Conservation (phyloP, 345 rosid species). For the Mallotus nudiflorus region DNA sequence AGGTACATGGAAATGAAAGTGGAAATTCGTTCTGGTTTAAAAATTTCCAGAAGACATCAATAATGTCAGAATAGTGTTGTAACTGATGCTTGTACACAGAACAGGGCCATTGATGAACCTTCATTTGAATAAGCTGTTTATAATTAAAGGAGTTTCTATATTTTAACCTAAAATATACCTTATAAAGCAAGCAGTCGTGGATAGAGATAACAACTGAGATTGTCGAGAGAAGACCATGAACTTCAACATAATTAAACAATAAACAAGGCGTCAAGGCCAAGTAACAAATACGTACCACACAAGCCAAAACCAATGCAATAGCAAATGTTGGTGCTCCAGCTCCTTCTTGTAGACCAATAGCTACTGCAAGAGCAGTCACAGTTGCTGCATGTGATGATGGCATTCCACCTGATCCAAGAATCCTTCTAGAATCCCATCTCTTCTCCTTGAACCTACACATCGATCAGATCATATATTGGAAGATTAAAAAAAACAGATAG, state of each 20-base stretch:
- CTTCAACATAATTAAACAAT: slow-evolving; percentile 5
- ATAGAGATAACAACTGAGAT: background rate
- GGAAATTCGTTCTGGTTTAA: background rate
- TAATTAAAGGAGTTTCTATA: background rate
- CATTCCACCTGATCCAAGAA: slow-evolving; percentile 71
- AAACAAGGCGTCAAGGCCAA: slow-evolving; percentile 37
- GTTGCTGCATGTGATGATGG: slow-evolving; percentile 73
- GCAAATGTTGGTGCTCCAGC: slow-evolving; percentile 49
- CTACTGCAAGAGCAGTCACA: slow-evolving; percentile 54
- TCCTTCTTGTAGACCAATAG: slow-evolving; percentile 60
- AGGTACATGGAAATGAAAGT: background rate
- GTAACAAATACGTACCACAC: slow-evolving; percentile 54
- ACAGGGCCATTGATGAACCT: background rate
- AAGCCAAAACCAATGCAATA: slow-evolving; percentile 55
- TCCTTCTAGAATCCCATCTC: slow-evolving; percentile 62
- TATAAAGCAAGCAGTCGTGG: background rate
- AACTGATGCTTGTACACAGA: background rate
- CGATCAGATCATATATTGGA: slow-evolving; percentile 8
- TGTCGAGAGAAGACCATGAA: background rate
- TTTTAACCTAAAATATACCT: background rate
- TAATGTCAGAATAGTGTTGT: background rate
- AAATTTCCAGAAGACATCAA: background rate
- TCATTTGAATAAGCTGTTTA: background rate
- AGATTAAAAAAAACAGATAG: background rate
- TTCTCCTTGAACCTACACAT: slow-evolving; percentile 59